phyloP scores from a whole-genome alignment of 176 grass and related monocot genomes.

The Raddia distichophylla region DNA sequence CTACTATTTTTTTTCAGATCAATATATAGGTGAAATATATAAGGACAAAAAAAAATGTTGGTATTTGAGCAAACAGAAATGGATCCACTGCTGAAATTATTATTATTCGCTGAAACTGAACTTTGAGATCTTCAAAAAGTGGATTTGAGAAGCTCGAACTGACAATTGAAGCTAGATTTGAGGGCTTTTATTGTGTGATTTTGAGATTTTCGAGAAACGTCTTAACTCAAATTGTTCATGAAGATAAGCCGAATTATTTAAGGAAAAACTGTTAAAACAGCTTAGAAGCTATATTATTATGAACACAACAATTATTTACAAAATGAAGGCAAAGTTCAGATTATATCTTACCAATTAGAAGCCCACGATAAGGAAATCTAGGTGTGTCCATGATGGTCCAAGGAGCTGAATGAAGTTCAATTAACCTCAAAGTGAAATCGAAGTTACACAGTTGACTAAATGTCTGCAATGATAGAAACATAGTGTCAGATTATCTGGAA shows the following conservation, averaged over 20 bases:
- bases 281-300: neutral
- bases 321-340: constrained; percentile 9
- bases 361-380: constrained; percentile 86
- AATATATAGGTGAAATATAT: neutral
- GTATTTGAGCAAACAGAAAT: neutral
- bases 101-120: no score
- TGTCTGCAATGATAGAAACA: constrained; percentile 58
- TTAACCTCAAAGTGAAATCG: constrained; percentile 64
- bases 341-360: constrained; percentile 76
- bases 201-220: no score
- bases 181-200: no score
- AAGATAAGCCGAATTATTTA: no score
- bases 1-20: no score
- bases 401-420: constrained; percentile 74
- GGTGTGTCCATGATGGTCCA: constrained; percentile 81
- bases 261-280: no score
- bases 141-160: no score
- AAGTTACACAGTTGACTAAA: constrained; percentile 92
- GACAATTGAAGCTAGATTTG: no score
- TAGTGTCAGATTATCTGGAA: constrained; percentile 19
- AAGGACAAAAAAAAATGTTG: neutral
- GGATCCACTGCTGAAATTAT: neutral
- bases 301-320: neutral
- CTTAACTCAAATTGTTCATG: no score
- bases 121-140: no score